Evolutionary conservation across 345 rosid species (phyloP).

Genomic region (Gossypium longicalyx): DNA sequence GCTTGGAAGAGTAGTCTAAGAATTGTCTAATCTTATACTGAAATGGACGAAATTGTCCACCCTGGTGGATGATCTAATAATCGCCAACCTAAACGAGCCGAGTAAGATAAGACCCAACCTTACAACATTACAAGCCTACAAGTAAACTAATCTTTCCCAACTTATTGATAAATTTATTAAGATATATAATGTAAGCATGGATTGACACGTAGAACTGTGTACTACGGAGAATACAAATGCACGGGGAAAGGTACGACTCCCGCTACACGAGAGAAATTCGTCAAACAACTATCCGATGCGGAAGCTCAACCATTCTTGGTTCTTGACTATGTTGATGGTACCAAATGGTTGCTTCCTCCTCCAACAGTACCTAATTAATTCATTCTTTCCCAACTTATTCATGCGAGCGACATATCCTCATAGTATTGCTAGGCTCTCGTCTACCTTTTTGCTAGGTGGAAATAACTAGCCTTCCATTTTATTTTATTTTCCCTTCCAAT

Average conservation of each 20-base stretch:
- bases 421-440: neutral
- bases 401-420: too few relatives aligned
- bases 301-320: conserved; percentile 34
- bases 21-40: conserved; percentile 50
- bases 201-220: conserved; percentile 29
- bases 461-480: too few relatives aligned
- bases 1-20: too few relatives aligned
- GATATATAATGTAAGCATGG: neutral
- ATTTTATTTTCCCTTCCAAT: too few relatives aligned
- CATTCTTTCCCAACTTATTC: too few relatives aligned
- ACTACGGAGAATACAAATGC: conserved; percentile 54
- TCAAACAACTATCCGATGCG: neutral
- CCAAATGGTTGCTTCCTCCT: conserved; percentile 70
- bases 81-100: conserved; percentile 22
- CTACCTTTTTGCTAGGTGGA: neutral
- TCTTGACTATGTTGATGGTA: conserved; percentile 42
- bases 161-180: too few relatives aligned
- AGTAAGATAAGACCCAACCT: conserved; percentile 14
- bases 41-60: conserved; percentile 30
- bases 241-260: conserved; percentile 37
- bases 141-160: too few relatives aligned
- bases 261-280: neutral
- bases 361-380: too few relatives aligned
- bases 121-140: too few relatives aligned
- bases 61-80: conserved; percentile 53